These are phyloP conservation scores for Boletus patriciae DNA, from an alignment of 768 basidiomycete species.

Conservation along the genomic window DNA sequence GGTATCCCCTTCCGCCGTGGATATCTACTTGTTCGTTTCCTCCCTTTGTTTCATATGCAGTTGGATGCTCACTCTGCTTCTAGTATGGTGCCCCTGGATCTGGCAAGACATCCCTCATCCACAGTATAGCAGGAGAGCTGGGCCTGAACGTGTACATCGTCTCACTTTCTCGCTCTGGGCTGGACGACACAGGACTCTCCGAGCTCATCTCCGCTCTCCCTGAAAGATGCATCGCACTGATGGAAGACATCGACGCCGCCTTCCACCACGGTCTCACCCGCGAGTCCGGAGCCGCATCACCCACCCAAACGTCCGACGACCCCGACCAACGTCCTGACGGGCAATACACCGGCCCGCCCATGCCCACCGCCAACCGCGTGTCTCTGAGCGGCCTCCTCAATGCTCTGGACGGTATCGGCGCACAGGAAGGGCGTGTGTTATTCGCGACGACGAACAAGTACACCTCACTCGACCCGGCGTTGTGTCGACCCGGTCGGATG, in stretches of 20 bases:
- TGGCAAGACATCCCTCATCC: slow-evolving; percentile 78
- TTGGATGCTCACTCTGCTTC: neutral
- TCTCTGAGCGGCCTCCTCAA: slow-evolving; percentile 76
- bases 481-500: slow-evolving; percentile 78
- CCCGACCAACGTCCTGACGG: slow-evolving; percentile 17
- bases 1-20: slow-evolving; percentile 83
- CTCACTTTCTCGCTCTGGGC: slow-evolving; percentile 57
- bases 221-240: slow-evolving; percentile 70
- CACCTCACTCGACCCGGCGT: slow-evolving; percentile 65
- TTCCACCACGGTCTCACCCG: slow-evolving; percentile 49
- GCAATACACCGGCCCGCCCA: slow-evolving; percentile 6
- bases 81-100: slow-evolving; percentile 74
- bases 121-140: slow-evolving; percentile 76
- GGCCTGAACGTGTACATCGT: slow-evolving; percentile 72
- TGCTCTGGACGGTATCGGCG: slow-evolving; percentile 76
- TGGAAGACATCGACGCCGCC: slow-evolving; percentile 85
- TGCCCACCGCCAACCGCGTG: slow-evolving; percentile 37
- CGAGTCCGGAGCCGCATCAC: slow-evolving; percentile 12
- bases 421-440: slow-evolving; percentile 79
- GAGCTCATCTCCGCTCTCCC: slow-evolving; percentile 63
- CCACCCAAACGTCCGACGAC: neutral
- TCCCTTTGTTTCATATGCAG: neutral
- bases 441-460: slow-evolving; percentile 82
- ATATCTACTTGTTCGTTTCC: slow-evolving; percentile 54
- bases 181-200: slow-evolving; percentile 62